A percentile compares a stretch with the other conserved stretches of the same genome.
These are phyloP conservation scores for Globisporangium viniferum DNA, from an alignment of 352 stramenopile genomes.

Conservation along the genomic window DNA sequence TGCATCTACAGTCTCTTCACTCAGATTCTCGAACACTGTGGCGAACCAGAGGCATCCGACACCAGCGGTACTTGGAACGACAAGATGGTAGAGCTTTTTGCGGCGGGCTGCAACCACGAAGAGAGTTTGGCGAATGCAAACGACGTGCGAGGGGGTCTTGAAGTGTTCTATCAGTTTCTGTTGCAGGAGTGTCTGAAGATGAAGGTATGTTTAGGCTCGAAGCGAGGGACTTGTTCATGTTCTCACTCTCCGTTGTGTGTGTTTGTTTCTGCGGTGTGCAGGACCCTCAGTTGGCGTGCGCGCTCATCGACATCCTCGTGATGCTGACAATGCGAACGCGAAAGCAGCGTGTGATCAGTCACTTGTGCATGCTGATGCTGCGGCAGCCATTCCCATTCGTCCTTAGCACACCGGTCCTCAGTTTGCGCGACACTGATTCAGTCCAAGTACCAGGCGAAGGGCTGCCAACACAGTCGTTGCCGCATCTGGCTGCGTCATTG, in stretches of 20 bases:
- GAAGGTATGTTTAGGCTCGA: conserved; percentile 24
- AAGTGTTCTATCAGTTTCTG: conserved; percentile 46
- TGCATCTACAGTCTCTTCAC: conserved; percentile 41
- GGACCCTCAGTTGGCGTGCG: conserved; percentile 47
- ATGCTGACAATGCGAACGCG: conserved; percentile 40
- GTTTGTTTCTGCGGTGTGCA: conserved; percentile 15
- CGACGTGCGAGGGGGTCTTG: conserved; percentile 14
- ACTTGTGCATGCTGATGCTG: conserved; percentile 56
- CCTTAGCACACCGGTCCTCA: background rate
- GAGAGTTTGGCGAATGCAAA: conserved; percentile 10
- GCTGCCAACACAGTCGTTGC: conserved; percentile 29
- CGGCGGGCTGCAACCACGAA: conserved; percentile 19
- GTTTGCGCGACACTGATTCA: background rate
- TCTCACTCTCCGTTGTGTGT: background rate
- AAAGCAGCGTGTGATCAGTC: conserved; percentile 37
- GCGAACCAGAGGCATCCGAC: background rate
- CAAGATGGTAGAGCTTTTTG: conserved; percentile 37
- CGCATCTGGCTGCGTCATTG: conserved; percentile 31
- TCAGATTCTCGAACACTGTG: conserved; percentile 35
- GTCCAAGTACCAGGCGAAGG: conserved; percentile 11
- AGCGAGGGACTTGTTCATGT: background rate
- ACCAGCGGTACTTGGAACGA: background rate
- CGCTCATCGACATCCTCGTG: conserved; percentile 36
- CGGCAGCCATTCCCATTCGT: conserved; percentile 48
- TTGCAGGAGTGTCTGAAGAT: conserved; percentile 43